These are phyloP conservation scores for Fulvia fulva DNA, from an alignment of 2,329 filamentous ascomycete species.

Conservation along the genomic window DNA sequence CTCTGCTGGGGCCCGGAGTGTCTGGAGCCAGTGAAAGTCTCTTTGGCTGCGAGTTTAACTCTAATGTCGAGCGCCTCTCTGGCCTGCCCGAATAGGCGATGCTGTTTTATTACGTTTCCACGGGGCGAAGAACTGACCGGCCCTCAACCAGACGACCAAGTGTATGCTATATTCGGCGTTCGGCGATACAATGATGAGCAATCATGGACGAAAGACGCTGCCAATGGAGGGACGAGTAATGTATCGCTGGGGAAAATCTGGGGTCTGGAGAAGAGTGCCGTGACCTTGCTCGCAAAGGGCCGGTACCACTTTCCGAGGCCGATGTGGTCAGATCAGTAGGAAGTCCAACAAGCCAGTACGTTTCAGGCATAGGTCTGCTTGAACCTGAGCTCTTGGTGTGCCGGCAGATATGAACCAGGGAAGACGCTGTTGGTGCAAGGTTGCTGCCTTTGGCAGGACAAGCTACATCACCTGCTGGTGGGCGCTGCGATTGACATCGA, in stretches of 20 bases:
- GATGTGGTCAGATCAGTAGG: slow-evolving; percentile 6
- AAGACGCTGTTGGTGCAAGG: slow-evolving; percentile 12
- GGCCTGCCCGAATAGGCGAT: slow-evolving; percentile 16
- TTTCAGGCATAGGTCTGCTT: slow-evolving; percentile 12
- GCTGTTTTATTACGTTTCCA: slow-evolving; percentile 12
- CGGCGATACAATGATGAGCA: neutral
- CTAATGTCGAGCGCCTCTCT: slow-evolving; percentile 17
- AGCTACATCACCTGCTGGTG: slow-evolving; percentile 10
- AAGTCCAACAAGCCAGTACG: slow-evolving; percentile 8
- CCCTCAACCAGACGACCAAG: neutral
- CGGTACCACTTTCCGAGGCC: slow-evolving; percentile 10
- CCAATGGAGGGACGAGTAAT: slow-evolving; percentile 11
- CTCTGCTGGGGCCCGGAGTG: slow-evolving; percentile 13
- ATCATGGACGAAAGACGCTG: slow-evolving; percentile 1
- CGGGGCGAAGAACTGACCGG: slow-evolving; percentile 5
- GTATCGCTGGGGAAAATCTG: slow-evolving; percentile 22
- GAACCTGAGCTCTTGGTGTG: slow-evolving; percentile 11
- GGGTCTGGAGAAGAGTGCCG: slow-evolving; percentile 26
- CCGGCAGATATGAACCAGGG: slow-evolving; percentile 18
- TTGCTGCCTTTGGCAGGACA: slow-evolving; percentile 9
- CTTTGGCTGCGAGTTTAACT: slow-evolving; percentile 22
- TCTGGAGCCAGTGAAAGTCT: slow-evolving; percentile 13
- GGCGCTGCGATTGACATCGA: slow-evolving; percentile 7
- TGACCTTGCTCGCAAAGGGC: slow-evolving; percentile 3
- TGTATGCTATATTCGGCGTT: neutral